These are phyloP conservation scores for Ceratobasidium sp. DNA, from an alignment of 1,284 basidiomycete species.

Conservation along the genomic window DNA sequence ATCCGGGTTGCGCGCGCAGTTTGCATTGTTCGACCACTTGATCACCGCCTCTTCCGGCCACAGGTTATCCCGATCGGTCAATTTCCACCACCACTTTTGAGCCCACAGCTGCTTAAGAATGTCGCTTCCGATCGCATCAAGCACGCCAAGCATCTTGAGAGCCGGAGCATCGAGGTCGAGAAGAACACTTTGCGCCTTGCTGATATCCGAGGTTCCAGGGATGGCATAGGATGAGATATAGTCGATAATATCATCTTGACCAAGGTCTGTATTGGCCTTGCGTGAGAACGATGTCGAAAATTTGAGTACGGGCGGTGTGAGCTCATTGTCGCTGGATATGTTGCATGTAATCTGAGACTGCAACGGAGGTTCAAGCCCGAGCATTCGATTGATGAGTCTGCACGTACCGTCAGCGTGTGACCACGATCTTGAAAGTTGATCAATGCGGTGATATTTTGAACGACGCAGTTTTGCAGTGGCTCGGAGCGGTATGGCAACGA, in stretches of 20 bases:
- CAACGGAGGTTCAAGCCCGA: neutral
- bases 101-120: constrained; percentile 31
- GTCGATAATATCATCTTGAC: constrained; percentile 28
- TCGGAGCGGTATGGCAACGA: constrained; percentile 17
- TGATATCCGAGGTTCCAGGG: constrained; percentile 10
- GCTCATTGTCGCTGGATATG: neutral
- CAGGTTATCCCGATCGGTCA: constrained; percentile 4
- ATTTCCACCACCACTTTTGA: constrained; percentile 32
- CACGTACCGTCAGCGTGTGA: constrained; percentile 13
- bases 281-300: constrained; percentile 33
- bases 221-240: constrained; percentile 34
- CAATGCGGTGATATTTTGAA: constrained; percentile 31
- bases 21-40: constrained; percentile 9
- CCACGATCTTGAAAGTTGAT: constrained; percentile 35
- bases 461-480: constrained; percentile 15
- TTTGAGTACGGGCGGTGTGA: constrained; percentile 15
- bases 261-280: constrained; percentile 35
- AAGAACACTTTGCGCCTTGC: constrained; percentile 14
- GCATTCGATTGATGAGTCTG: neutral
- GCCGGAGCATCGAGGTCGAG: constrained; percentile 1
- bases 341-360: constrained; percentile 29
- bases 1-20: neutral
- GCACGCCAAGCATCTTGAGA: constrained; percentile 33
- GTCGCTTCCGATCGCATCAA: constrained; percentile 33
- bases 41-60: constrained; percentile 36